Base-by-base conservation (phyloP, 1,284 basidiomycete genomes). In the Wolfiporia cocos region DNA sequence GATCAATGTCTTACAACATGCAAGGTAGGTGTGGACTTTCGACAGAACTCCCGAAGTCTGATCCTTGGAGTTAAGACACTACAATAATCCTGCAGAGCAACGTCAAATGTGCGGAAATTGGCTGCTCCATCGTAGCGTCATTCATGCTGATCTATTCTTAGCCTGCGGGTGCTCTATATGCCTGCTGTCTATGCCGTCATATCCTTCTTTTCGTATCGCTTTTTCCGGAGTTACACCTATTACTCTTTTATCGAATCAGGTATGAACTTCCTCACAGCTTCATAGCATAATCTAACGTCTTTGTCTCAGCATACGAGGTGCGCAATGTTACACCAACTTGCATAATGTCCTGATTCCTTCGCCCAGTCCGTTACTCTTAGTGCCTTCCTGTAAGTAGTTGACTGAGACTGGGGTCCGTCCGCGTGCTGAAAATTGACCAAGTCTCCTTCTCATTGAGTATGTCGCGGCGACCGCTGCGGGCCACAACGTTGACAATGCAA, bases 151-250 rank as follows among this genome's bases (percentile, higher is more conserved):
- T 41, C 17, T 14, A 12, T 26, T 23, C 26, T 33, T 34, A 86
- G 81, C 44, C 62, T 88, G 23, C 78, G 86, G 46, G 78, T 89
- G 43, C 59, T 89, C 49, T 89, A 87, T 55, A 86, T 89, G 86
- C 86, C 86, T 3, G 74, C 78, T 2, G 70, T 89, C 37, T 92
- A 88, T 61, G 82, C 84, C n/a, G 67, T 93, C 55, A 79, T 93
- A 44, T 90, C 88, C 1, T 93, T 92, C 72, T 78, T 91, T 55
- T 89, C 87, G 18, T 94, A 90, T 55, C 76, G 91, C 4, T 93
- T 69, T 66, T 92, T 90, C 69, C 74, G 85, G 37, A 68, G 71
- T 48, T 91, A 87, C 59, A 87, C 83, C 29, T 90, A 93, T 61
- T 93, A 89, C 58, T 78, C 78, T 22, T 74, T 92, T 30, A 71